A percentile compares a stretch with the other conserved stretches of the same genome.
Evolutionary conservation across 441 rosid species (phyloP).

Genomic region (Gossypium schwendimanii): DNA sequence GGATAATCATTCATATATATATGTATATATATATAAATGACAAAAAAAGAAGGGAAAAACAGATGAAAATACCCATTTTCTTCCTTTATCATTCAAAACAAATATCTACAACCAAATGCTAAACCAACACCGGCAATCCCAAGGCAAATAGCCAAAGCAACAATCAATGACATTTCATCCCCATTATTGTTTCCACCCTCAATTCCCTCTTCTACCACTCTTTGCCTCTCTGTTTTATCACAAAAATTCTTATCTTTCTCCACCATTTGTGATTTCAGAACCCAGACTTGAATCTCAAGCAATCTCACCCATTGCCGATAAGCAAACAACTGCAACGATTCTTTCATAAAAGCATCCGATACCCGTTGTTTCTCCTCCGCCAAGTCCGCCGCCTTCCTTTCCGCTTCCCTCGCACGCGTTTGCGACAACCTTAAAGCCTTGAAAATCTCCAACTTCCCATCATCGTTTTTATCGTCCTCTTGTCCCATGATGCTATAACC

Average conservation of each 20-base stretch:
- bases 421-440: slow-evolving; percentile 60
- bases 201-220: background rate
- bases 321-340: slow-evolving; percentile 37
- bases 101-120: slow-evolving; percentile 30
- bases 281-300: slow-evolving; percentile 41
- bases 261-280: slow-evolving; percentile 19
- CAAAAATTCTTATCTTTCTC: slow-evolving; percentile 7
- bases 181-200: background rate
- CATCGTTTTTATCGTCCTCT: slow-evolving; percentile 6
- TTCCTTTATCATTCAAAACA: slow-evolving; percentile 13
- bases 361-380: slow-evolving; percentile 34
- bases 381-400: slow-evolving; percentile 35
- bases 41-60: background rate
- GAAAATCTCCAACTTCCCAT: slow-evolving; percentile 37
- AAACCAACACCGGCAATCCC: slow-evolving; percentile 40
- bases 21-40: background rate
- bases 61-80: background rate
- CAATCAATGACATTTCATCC: slow-evolving; percentile 24
- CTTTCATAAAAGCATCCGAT: slow-evolving; percentile 28
- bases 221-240: background rate
- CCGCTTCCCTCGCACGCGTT: slow-evolving; percentile 64
- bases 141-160: slow-evolving; percentile 33
- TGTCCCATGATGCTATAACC: slow-evolving; percentile 10
- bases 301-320: slow-evolving; percentile 41
- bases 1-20: background rate